Conservation (phyloP, 1,284 basidiomycete genomes). For the Sutorius eximius region DNA sequence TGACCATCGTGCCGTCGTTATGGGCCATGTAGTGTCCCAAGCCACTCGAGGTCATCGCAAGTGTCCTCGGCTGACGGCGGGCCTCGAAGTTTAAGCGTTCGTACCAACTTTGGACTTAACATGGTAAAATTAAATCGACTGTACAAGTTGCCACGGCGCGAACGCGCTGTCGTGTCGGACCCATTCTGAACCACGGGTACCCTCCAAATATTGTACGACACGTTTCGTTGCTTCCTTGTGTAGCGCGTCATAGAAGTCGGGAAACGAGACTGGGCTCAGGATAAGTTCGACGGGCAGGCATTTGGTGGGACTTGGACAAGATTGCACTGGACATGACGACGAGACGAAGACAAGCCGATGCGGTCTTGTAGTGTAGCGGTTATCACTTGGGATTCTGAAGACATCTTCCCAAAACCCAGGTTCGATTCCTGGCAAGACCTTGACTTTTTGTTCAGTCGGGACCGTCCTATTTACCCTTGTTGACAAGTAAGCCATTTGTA, state of each 20-base stretch:
- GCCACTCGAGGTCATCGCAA: too few species aligned
- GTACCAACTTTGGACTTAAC: too few species aligned
- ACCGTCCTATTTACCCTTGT: neutral
- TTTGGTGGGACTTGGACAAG: too few species aligned
- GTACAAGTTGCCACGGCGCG: too few species aligned
- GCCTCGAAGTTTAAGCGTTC: too few species aligned
- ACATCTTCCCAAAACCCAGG: constrained; percentile 25
- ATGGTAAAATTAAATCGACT: too few species aligned
- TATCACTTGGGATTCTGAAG: constrained; percentile 59
- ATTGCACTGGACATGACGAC: too few species aligned
- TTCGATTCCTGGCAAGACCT: constrained; percentile 28
- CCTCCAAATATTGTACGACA: neutral
- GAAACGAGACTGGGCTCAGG: neutral
- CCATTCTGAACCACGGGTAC: neutral
- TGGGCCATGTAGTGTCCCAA: too few species aligned
- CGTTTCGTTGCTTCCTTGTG: neutral
- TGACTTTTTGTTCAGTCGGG: too few species aligned
- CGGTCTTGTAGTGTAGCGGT: constrained; percentile 54
- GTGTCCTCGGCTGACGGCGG: too few species aligned
- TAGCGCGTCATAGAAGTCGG: neutral
- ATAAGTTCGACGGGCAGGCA: neutral
- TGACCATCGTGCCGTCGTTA: too few species aligned
- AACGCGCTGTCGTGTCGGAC: too few species aligned
- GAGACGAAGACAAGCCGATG: neutral
- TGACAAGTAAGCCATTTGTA: neutral